Evolutionary conservation across 257 asterid genomes (phyloP).

Genomic region (Ballota nigra): DNA sequence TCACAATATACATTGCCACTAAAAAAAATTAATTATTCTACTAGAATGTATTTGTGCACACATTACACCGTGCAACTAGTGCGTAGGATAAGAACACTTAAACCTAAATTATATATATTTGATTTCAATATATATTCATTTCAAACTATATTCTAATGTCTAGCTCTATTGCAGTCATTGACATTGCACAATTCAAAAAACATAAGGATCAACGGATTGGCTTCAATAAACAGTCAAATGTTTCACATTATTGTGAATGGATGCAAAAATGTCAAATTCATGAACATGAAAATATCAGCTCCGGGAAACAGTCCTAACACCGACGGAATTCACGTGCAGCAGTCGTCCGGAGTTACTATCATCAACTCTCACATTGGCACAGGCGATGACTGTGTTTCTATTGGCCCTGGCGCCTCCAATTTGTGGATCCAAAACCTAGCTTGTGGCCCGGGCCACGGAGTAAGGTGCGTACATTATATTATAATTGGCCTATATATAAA

Average conservation of each 20-base stretch:
- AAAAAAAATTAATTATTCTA: no score
- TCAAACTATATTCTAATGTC: no score
- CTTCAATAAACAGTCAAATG: conserved; percentile 46
- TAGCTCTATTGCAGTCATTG: conserved; percentile 32
- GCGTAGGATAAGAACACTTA: no score
- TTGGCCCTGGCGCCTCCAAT: conserved; percentile 52
- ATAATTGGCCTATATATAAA: background rate
- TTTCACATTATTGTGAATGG: conserved; percentile 49
- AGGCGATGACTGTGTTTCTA: conserved; percentile 60
- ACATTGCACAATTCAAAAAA: conserved; percentile 48
- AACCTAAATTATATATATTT: no score
- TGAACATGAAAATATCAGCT: conserved; percentile 37
- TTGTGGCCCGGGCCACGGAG: conserved; percentile 71
- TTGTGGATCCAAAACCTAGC: conserved; percentile 47
- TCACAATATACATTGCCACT: no score
- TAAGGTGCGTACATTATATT: conserved; percentile 28
- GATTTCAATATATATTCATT: background rate
- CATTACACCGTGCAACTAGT: no score
- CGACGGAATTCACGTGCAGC: conserved; percentile 49
- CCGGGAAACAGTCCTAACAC: conserved; percentile 57
- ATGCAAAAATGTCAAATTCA: conserved; percentile 28
- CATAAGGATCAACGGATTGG: conserved; percentile 35
- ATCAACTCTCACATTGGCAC: conserved; percentile 39
- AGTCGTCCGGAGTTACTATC: conserved; percentile 39
- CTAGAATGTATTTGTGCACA: no score